Evolutionary conservation across 805 yeast species (phyloP), one percentile per base, ranked within the genome.

Genomic region (Candida mattraensis): DNA sequence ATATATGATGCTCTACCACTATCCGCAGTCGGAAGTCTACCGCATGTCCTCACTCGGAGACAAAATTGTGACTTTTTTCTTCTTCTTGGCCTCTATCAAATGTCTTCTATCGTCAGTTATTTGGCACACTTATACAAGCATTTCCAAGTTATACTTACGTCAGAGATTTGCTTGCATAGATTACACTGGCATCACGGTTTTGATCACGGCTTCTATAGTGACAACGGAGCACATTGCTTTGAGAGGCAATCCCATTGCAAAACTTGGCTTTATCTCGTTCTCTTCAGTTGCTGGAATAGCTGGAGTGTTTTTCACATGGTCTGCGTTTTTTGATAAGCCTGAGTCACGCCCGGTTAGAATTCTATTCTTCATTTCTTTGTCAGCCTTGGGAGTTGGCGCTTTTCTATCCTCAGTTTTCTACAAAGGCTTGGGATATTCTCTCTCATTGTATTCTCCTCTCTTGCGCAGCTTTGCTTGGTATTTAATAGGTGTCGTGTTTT

Each of bases 121-220:
- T 26, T 91, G 97, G 97, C 99, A 91, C 61, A 85, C 97, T 3
- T 89, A 87, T 61, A 77, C 83, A 40, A 80, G 87, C 43, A 84
- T 87, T 45, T 77, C 91, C 12, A 72, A 72, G 33, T 60, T 83
- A 28, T 52, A 66, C 14, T 58, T 78, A 44, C 74, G 96, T 56
- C 71, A 80, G 46, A 74, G 78, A 35, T 87, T 85, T 63, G 96
- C 96, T 0, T 93, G 99, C 60, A 78, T 89, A 27, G 99, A 91
- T 64, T 91, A 91, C 61, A 83, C 95, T 5, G 99, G 99, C 2
- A 91, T 91, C 48, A 87, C 97, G 0, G 73, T 88, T 10, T 66
- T 93, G 46, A 89, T 91, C 50, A 83, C 96, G 0, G 91, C 95
- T 11, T 85, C 96, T 3, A 83, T 93, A 29, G 66, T 93, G 28